These are phyloP conservation scores for Silene conica DNA, from an alignment of 148 eudicot genomes.

Conservation along the genomic window DNA sequence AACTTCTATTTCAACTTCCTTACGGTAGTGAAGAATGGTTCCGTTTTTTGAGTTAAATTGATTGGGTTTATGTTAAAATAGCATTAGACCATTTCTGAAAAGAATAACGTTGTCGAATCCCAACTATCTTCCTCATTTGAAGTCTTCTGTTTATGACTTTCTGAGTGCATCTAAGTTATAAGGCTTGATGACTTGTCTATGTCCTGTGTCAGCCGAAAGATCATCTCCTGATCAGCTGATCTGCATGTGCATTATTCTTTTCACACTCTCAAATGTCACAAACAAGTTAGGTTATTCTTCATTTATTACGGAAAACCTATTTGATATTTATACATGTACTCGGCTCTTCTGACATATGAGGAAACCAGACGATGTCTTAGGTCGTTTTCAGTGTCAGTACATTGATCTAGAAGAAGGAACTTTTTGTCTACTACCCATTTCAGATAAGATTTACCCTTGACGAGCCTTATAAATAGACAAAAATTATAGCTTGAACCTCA, in stretches of 20 bases:
- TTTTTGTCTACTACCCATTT: too few species aligned
- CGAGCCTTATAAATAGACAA: conserved; percentile 25
- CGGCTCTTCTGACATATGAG: neutral
- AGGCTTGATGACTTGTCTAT: too few species aligned
- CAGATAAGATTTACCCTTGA: neutral
- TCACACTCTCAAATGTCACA: conserved; percentile 5
- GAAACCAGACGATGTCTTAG: conserved; percentile 11
- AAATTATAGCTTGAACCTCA: neutral
- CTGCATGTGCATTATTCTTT: conserved; percentile 16
- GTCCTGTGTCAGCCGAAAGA: neutral
- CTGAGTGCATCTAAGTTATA: conserved; percentile 15
- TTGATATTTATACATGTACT: too few species aligned
- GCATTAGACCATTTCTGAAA: too few species aligned
- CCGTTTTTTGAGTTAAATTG: too few species aligned
- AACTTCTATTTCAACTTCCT: too few species aligned
- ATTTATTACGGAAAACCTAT: neutral
- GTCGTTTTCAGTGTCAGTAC: conserved; percentile 12
- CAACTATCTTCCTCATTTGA: neutral
- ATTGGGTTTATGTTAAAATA: too few species aligned
- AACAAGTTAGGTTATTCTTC: neutral
- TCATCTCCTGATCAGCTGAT: too few species aligned
- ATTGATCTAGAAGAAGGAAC: neutral
- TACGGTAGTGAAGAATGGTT: too few species aligned
- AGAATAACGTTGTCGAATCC: conserved; percentile 4
- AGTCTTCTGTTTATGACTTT: conserved; percentile 21